Evolutionary conservation across 345 rosid genomes (phyloP).

Genomic region (Hypericum androsaemum): DNA sequence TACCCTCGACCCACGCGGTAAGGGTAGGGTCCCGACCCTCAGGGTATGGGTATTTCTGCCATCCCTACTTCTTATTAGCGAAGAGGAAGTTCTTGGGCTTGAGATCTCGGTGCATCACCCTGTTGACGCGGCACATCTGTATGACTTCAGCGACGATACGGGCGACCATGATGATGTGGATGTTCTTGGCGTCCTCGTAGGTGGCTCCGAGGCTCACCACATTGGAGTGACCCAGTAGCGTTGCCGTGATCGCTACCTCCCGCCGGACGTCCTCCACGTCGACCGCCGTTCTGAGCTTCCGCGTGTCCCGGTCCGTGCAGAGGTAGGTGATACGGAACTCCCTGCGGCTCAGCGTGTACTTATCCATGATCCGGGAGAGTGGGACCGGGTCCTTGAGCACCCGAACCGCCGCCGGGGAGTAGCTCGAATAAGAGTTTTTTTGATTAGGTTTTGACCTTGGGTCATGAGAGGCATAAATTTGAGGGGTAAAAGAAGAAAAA

Average conservation of each 20-base stretch:
- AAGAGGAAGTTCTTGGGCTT: slow-evolving; percentile 2
- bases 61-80: too few relatives aligned
- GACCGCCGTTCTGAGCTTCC: slow-evolving; percentile 3
- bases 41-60: too few relatives aligned
- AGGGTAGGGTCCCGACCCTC: too few relatives aligned
- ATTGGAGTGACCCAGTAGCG: background rate
- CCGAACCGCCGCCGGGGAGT: background rate
- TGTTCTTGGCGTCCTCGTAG: background rate
- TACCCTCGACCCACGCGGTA: too few relatives aligned
- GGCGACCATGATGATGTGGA: background rate
- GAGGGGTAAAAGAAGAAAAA: too few relatives aligned
- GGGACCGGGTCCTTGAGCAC: background rate
- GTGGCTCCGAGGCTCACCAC: background rate
- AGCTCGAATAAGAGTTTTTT: background rate
- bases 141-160: background rate
- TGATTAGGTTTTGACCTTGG: background rate
- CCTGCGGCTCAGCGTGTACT: slow-evolving; percentile 3
- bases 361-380: slow-evolving; percentile 2
- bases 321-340: slow-evolving; percentile 3
- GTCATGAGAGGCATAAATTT: too few relatives aligned
- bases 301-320: slow-evolving; percentile 3
- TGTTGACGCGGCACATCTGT: background rate
- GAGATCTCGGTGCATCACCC: background rate
- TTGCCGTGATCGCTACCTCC: slow-evolving; percentile 1
- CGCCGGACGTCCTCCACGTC: slow-evolving; percentile 3